Conservation (phyloP, 2,329 filamentous ascomycete species). For the Ceratocystis eucalypticola region DNA sequence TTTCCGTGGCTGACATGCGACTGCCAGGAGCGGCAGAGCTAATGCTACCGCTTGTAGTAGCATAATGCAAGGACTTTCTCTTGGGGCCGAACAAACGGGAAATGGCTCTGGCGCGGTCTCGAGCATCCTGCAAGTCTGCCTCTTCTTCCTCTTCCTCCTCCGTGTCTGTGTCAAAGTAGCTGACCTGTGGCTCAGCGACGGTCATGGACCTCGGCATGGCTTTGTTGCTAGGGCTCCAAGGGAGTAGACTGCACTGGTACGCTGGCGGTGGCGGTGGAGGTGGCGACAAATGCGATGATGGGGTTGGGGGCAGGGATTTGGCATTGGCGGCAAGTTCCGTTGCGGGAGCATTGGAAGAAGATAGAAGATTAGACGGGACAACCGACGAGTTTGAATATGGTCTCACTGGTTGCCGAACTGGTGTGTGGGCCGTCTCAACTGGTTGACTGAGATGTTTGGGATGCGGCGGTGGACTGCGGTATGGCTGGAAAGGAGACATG, state of each 20-base stretch:
- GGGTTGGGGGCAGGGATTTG: background rate
- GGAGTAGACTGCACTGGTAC: constrained; percentile 8
- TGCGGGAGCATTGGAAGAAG: background rate
- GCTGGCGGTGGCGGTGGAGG: background rate
- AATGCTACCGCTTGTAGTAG: background rate
- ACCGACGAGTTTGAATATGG: constrained; percentile 6
- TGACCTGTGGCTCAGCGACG: constrained; percentile 5
- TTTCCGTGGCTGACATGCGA: background rate
- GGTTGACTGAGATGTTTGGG: constrained; percentile 16
- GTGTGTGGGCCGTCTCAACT: constrained; percentile 2
- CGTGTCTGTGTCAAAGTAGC: constrained; percentile 16
- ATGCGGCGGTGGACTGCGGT: constrained; percentile 5
- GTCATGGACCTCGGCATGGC: background rate
- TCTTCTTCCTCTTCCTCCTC: constrained; percentile 11
- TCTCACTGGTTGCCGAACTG: background rate
- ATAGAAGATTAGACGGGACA: background rate
- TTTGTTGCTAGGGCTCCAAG: constrained; percentile 5
- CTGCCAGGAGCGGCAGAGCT: background rate
- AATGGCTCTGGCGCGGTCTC: constrained; percentile 9
- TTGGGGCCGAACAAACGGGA: constrained; percentile 14
- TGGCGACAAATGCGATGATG: background rate
- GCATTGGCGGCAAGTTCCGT: background rate
- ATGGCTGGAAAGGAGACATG: constrained; percentile 8
- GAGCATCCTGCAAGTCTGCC: background rate
- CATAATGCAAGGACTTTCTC: background rate